phyloP scores from a whole-genome alignment of 441 rosid genomes.

The Francoa sonchifolia region DNA sequence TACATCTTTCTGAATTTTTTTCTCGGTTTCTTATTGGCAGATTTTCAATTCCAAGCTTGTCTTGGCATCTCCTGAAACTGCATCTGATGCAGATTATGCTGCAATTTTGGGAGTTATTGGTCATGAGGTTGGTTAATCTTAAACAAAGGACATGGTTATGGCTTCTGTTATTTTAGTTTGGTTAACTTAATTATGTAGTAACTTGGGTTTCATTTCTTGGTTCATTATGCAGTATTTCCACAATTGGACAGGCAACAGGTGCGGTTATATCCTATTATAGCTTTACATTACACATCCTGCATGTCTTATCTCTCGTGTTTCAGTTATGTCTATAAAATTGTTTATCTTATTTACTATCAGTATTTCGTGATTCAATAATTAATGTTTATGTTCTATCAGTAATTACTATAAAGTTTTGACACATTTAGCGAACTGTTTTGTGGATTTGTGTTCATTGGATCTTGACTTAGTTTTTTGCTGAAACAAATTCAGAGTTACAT shows the following conservation, averaged over 20 bases:
- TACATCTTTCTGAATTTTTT: conserved; percentile 9
- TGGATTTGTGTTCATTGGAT: too few relatives aligned
- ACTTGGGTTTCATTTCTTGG: conserved; percentile 15
- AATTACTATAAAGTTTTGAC: too few relatives aligned
- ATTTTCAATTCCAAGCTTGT: conserved; percentile 94
- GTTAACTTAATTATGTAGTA: conserved; percentile 10
- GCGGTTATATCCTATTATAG: conserved; percentile 11
- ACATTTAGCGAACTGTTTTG: too few relatives aligned
- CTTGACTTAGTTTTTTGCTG: conserved; percentile 6
- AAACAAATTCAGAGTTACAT: conserved; percentile 66
- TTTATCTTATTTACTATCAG: neutral
- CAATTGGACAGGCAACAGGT: conserved; percentile 99
- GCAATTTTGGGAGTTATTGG: conserved; percentile 95
- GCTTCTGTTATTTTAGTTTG: conserved; percentile 1
- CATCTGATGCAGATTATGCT: conserved; percentile 87
- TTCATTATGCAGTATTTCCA: conserved; percentile 77
- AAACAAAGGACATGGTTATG: neutral
- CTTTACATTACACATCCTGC: neutral
- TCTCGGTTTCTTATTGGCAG: conserved; percentile 31
- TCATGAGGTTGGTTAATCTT: conserved; percentile 57
- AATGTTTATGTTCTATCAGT: too few relatives aligned
- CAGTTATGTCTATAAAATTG: neutral
- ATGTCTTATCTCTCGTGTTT: neutral
- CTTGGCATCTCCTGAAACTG: conserved; percentile 96
- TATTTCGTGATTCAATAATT: neutral